Evolutionary conservation across 129 eudicot genomes (phyloP), one percentile per base, ranked within the genome.

Genomic region (Pulicaria dysenterica): DNA sequence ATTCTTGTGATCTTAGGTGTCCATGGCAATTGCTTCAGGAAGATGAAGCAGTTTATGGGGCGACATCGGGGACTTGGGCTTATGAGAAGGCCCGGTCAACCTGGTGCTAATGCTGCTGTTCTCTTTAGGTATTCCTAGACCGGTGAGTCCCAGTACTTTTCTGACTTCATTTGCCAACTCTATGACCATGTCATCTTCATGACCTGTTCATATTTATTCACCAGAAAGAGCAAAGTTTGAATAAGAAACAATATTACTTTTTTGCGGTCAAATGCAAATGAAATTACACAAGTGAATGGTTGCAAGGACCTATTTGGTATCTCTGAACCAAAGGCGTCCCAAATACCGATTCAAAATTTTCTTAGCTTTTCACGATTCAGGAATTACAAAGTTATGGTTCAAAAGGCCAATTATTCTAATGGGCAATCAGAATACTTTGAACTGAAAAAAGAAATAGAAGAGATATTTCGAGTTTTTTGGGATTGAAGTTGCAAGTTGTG

Each of bases 121-220:
- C 67, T 86, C 96, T 56, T 83, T 87, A 3, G 74, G 80, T 6
- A 69, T 75, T 45, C 69, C 88, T 5, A 76, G 39, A 2, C 80
- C 81, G 0, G 75, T 56, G 4, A 71, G 67, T 74, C 76, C 89
- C 0, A 94, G 83, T 1, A 90, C 91, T 77, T 86, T 90, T 74
- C 99, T 86, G 64, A 94, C 99, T 70, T 88, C 97, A 80, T 94
- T 88, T 12, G 99, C 99, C 67, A 94, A 83, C 82, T 94, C 99
- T 31, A 94, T 88, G 8, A 94, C 80, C 61, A 77, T 81, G 65
- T 94, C 99, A 19, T 94, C 99, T 73, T 94, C 96, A 81, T 90
- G 99, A 64, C 88, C 98, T 93, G 86, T 67, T 59, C 17, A 13
- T 1, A 73, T 11, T 53, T 7, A 62, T 7, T n/a, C 1, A 7